Conservation (phyloP, 2,329 filamentous ascomycete species). For the Cercospora janseana region DNA sequence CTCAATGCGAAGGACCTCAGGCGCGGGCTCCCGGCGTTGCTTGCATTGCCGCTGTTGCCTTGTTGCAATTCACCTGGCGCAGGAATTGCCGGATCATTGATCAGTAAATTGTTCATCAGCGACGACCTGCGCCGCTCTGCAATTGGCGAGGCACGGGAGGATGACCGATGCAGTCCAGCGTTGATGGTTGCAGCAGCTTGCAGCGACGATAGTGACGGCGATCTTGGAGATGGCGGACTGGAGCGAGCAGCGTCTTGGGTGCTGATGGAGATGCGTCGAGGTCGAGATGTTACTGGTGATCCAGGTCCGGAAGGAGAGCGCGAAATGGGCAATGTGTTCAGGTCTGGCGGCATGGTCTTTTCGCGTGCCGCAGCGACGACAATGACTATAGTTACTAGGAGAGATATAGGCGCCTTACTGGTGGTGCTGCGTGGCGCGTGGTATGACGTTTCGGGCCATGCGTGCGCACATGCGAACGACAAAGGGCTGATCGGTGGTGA, state of each 20-base stretch:
- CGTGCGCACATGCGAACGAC: slow-evolving; percentile 3
- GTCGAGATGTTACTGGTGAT: slow-evolving; percentile 32
- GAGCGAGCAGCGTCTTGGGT: slow-evolving; percentile 43
- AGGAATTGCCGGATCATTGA: slow-evolving; percentile 68
- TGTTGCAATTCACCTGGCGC: slow-evolving; percentile 67
- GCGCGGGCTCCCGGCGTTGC: slow-evolving; percentile 31
- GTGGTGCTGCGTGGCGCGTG: background rate
- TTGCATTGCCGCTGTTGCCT: slow-evolving; percentile 32
- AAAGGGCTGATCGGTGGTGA: slow-evolving; percentile 2
- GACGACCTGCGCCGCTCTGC: slow-evolving; percentile 63
- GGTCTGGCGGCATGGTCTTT: slow-evolving; percentile 53
- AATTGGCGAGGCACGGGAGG: slow-evolving; percentile 48
- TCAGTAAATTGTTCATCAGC: slow-evolving; percentile 69
- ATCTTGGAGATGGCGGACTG: slow-evolving; percentile 58
- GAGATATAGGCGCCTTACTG: slow-evolving; percentile 6
- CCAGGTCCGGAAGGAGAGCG: slow-evolving; percentile 36
- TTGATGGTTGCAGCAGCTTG: slow-evolving; percentile 77
- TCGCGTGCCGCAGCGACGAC: too few species aligned
- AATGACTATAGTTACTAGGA: background rate
- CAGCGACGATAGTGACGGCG: slow-evolving; percentile 65
- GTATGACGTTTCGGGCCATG: slow-evolving; percentile 6
- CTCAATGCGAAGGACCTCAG: slow-evolving; percentile 44
- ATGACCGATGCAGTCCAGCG: slow-evolving; percentile 54
- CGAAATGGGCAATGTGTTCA: slow-evolving; percentile 54
- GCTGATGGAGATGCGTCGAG: slow-evolving; percentile 36